Percentiles rank a stretch among this genome's conserved stretches.
These are phyloP conservation scores for Didymella sp. DNA, from an alignment of 2,329 filamentous ascomycete species.

Conservation along the genomic window DNA sequence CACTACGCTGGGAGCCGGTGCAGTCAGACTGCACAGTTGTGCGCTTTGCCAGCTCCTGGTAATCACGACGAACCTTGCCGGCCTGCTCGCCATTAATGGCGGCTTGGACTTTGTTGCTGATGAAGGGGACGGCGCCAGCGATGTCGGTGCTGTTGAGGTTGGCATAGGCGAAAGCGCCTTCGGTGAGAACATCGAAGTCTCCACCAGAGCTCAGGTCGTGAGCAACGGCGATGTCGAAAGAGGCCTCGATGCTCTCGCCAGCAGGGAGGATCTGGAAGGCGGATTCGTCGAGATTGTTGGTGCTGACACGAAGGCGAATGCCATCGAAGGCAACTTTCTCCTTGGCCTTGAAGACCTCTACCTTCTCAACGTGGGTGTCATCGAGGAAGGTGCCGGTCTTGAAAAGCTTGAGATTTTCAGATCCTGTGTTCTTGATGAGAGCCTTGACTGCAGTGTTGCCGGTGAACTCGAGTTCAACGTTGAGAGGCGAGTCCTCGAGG, in stretches of 20 bases:
- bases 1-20: slow-evolving; percentile 54
- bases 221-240: slow-evolving; percentile 62
- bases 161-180: slow-evolving; percentile 64
- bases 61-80: slow-evolving; percentile 56
- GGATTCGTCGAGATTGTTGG: slow-evolving; percentile 54
- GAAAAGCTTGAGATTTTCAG: slow-evolving; percentile 57
- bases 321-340: slow-evolving; percentile 59
- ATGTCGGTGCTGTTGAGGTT: slow-evolving; percentile 56
- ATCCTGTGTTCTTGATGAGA: slow-evolving; percentile 60
- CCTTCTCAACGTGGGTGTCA: slow-evolving; percentile 59
- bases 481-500: slow-evolving; percentile 40
- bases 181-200: slow-evolving; percentile 61
- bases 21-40: slow-evolving; percentile 62
- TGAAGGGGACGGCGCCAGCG: slow-evolving; percentile 60
- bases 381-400: slow-evolving; percentile 61
- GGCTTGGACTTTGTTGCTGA: slow-evolving; percentile 64
- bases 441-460: slow-evolving; percentile 61
- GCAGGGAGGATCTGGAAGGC: slow-evolving; percentile 58
- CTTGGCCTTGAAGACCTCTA: slow-evolving; percentile 58
- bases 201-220: slow-evolving; percentile 61
- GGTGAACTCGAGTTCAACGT: slow-evolving; percentile 54
- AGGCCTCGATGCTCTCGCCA: slow-evolving; percentile 57
- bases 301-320: slow-evolving; percentile 58
- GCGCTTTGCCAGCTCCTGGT: slow-evolving; percentile 57
- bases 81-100: slow-evolving; percentile 63